Evolutionary conservation across 1,284 basidiomycete genomes (phyloP), one percentile per base, ranked within the genome.

Genomic region (Ustilago curta): DNA sequence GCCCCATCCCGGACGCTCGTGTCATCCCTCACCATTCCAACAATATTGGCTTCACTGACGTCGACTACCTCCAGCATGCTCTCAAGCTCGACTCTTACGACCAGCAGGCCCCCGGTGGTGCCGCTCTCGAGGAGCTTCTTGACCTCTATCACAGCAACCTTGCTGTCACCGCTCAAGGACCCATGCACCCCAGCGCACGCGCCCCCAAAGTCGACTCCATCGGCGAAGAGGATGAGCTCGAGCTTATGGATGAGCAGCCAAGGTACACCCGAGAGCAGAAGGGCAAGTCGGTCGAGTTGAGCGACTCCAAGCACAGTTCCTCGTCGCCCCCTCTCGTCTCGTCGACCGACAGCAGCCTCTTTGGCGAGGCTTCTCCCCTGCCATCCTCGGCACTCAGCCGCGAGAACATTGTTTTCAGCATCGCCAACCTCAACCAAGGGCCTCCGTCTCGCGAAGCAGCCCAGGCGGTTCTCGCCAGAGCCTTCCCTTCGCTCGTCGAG

Each of bases 401-500:
- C 42, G 61, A 69, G 1, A 66, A 74, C 51, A 74, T 74, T 31
- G 59, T 66, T 25, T 74, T 74, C 71, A 59, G 66, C 55, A 42
- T 52, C 29, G 55, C 66, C 23, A 55, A 48, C 37, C 44, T 60
- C 39, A 53, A 51, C 53, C 37, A 61, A 19, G 45, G 47, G 42
- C 61, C 61, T 14, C 65, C 62, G 5, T 64, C 62, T 11, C 54
- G 29, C 8, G n/a, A 50, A 14, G 59, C 59, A 19, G 59, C 59
- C 21, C 70, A 72, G 62, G 9, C 48, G 4, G 37, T 27, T 8
- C 73, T 73, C 43, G 65, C 66, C 21, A 58, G 56, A 37, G 14
- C 40, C 11, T 76, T 78, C 63, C 69, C 73, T 48, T 59, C 66
- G 18, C 70, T 76, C 9, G 52, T 48, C 32, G 73, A 76, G 43